These are phyloP conservation scores for Saccharomyces hybrid DNA, from an alignment of 1,139 yeast species.

Conservation along the genomic window DNA sequence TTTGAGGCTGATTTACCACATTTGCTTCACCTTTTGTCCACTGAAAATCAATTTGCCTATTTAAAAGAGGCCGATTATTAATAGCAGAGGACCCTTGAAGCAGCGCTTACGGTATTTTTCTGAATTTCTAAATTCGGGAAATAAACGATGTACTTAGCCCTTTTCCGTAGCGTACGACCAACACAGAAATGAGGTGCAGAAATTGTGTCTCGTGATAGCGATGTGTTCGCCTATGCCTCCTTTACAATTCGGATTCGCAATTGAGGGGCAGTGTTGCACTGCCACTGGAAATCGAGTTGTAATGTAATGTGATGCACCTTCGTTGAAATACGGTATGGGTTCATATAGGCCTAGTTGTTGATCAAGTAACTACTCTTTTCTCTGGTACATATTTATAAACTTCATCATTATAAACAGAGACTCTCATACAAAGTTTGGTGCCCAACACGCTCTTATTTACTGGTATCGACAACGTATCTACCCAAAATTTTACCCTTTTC, in stretches of 20 bases:
- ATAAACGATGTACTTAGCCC: background rate
- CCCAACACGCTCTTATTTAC: conserved; percentile 33
- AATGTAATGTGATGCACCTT: too few species aligned
- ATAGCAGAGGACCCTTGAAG: background rate
- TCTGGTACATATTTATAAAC: background rate
- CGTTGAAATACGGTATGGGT: too few species aligned
- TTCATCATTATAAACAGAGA: background rate
- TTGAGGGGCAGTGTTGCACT: too few species aligned
- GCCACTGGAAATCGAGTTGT: too few species aligned
- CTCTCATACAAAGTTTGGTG: background rate
- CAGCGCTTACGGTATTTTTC: background rate
- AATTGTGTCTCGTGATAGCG: too few species aligned
- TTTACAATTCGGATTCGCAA: too few species aligned
- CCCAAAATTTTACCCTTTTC: conserved; percentile 65
- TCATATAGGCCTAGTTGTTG: too few species aligned
- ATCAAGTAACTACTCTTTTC: background rate
- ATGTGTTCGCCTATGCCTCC: too few species aligned
- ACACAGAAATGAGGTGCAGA: too few species aligned
- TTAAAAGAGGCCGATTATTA: background rate
- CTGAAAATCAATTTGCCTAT: too few species aligned
- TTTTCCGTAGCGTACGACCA: background rate
- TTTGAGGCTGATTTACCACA: background rate
- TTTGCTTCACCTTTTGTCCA: too few species aligned
- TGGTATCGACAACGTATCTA: conserved; percentile 68
- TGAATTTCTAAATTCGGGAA: background rate